Evolutionary conservation across 768 basidiomycete genomes (phyloP), one percentile per base, ranked within the genome.

Genomic region (Trametes maxima): DNA sequence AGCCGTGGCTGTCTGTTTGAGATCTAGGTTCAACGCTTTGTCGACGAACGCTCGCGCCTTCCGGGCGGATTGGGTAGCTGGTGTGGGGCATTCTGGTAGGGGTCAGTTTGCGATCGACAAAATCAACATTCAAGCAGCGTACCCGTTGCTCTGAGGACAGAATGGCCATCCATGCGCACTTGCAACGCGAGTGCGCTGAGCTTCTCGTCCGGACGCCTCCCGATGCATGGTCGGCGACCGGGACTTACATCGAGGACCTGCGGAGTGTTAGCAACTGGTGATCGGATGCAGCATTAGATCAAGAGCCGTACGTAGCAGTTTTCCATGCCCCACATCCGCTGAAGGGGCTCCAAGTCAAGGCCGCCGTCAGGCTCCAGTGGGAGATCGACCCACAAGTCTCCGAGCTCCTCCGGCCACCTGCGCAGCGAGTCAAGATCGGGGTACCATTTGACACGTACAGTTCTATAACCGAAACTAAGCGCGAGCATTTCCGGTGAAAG

Each of bases 301-400:
- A 45, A 19, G 13, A 3, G 19, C 44, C 65, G 14, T 36, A 65
- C 65, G 24, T 45, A 51, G 54, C 57, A 51, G 50, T 65, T 65
- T 37, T 65, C 51, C 51, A 65, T 50, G 5, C 60, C 60, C 60
- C 57, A 62, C 2, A 54, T 8, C 1, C 22, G 40, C 48, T 25
- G 57, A n/a, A 59, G 35, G 2, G 45, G 47, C 3, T 28, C 19
- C 21, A 65, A 36, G 36, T 65, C 57, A 11, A 65, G 57, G 19
- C 43, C 44, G 2, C 60, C 60, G 7, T 59, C 51, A 2, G 40
- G n/a, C 19, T 56, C 43, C 16, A 47, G 24, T 0, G 40, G 36
- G 6, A 65, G 14, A 19, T 65, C 54, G 3, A 21, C 24, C 54
- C 48, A 55, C 2, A 61, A 19, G 6, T 36, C 42, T 8, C 47